Evolutionary conservation across 2,329 filamentous ascomycete genomes (phyloP).

Genomic region (Botrytis cinerea): DNA sequence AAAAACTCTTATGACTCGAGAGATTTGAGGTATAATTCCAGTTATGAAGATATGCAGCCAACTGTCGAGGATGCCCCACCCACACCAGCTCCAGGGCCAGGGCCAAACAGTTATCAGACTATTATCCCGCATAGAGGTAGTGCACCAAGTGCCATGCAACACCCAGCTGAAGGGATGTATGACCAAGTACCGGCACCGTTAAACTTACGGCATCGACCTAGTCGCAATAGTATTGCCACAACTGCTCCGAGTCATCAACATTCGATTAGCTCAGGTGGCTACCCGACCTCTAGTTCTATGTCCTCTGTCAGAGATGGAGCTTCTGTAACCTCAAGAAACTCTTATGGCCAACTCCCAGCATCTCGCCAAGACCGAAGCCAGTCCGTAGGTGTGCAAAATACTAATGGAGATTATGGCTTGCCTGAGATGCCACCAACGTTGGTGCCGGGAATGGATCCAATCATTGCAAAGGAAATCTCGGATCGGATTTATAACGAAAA

Average conservation of each 20-base stretch:
- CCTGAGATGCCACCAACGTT: constrained; percentile 58
- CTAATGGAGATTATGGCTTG: constrained; percentile 43
- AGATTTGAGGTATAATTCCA: constrained; percentile 41
- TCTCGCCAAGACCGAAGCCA: constrained; percentile 33
- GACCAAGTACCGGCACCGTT: constrained; percentile 40
- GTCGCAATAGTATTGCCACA: constrained; percentile 33
- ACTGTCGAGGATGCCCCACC: constrained; percentile 48
- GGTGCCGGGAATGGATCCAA: constrained; percentile 61
- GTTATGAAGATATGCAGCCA: constrained; percentile 49
- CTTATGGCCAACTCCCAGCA: constrained; percentile 33
- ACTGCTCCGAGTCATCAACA: constrained; percentile 33
- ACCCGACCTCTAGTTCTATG: constrained; percentile 35
- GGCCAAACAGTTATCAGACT: constrained; percentile 21
- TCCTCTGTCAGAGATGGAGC: constrained; percentile 34
- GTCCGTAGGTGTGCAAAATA: constrained; percentile 29
- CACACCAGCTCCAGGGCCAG: constrained; percentile 33
- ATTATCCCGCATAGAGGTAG: constrained; percentile 31
- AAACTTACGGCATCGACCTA: constrained; percentile 37
- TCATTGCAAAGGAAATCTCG: constrained; percentile 56
- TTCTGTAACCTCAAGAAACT: constrained; percentile 35
- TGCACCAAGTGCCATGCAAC: constrained; percentile 28
- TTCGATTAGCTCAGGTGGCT: constrained; percentile 36
- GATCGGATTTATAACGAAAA: constrained; percentile 60
- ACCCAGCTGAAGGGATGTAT: constrained; percentile 36
- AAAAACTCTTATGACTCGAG: constrained; percentile 42